Evolutionary conservation across 2,329 filamentous ascomycete genomes (phyloP), one percentile per base, ranked within the genome.

Genomic region (Cladosporium sphaerospermum): DNA sequence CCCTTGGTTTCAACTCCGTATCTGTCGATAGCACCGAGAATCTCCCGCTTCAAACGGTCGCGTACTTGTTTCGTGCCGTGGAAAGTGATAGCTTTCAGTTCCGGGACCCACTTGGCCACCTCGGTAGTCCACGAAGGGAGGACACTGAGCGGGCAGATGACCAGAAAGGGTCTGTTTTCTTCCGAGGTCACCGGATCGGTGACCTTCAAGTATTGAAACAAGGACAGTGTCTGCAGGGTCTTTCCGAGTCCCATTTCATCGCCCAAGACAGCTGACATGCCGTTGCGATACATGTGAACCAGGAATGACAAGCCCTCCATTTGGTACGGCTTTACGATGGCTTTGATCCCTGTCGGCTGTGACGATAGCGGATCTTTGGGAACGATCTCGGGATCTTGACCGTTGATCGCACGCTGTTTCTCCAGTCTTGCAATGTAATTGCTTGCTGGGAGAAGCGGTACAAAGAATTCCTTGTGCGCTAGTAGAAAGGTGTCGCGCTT

Each of bases 211-310:
- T 74, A 69, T 54, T 78, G 75, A 28, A 79, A 75, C 2, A 80
- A 64, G 0, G 77, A 71, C 14, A 78, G 61, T 0, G 75, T 77
- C 57, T 78, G 75, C 8, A 78, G 61, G 1, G 75, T 77, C 62
- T 77, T 78, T 23, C 75, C 75, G 4, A 78, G 65, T 16, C 75
- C 75, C 75, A 77, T 78, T 52, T 77, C 75, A 49, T 78, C 75
- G 14, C 75, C 75, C 2, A 78, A 60, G 36, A 78, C 75, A 5
- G 70, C 68, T 8, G 71, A 70, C 57, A 74, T 64, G 52, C 72
- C 71, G 54, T 76, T 76, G 2, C 68, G 62, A 56, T 75, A 69
- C 52, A 76, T 68, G 56, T 76, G 71, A 0, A 76, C 60, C 7
- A 79, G 68, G 59, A 78, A 79, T 0, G 74, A 76, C 0, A 79